Evolutionary conservation across 1,284 basidiomycete species (phyloP).

Genomic region (Cystobasidiaceae sp.): DNA sequence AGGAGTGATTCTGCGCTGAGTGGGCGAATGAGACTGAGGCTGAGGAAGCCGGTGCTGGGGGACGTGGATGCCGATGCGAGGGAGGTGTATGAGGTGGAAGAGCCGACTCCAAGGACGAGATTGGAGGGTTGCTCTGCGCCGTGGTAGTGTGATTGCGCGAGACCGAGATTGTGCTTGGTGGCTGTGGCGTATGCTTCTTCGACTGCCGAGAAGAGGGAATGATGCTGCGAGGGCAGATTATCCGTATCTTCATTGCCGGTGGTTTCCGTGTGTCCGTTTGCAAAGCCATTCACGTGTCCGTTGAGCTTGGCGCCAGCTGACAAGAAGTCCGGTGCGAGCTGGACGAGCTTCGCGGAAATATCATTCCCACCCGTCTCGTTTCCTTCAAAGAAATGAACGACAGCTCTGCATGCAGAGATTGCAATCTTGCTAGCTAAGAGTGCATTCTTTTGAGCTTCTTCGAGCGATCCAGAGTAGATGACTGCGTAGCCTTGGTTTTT

Average conservation of each 20-base stretch:
- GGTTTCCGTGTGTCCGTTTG: constrained; percentile 13
- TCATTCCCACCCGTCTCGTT: constrained; percentile 46
- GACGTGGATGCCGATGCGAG: constrained; percentile 48
- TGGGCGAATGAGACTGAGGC: constrained; percentile 69
- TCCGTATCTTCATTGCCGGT: constrained; percentile 5
- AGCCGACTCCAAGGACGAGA: constrained; percentile 67
- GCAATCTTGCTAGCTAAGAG: constrained; percentile 66
- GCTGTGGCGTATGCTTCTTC: constrained; percentile 19
- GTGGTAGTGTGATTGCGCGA: constrained; percentile 4
- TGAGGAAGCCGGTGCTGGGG: constrained; percentile 62
- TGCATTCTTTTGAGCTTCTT: constrained; percentile 67
- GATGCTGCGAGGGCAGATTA: constrained; percentile 11
- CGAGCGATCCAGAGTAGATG: constrained; percentile 59
- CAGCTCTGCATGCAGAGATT: constrained; percentile 56
- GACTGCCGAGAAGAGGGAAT: constrained; percentile 19
- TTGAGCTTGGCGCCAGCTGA: constrained; percentile 36
- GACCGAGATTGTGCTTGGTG: constrained; percentile 3
- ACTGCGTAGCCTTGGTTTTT: constrained; percentile 58
- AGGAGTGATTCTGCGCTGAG: constrained; percentile 63
- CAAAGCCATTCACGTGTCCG: constrained; percentile 24
- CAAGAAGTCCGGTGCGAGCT: constrained; percentile 39
- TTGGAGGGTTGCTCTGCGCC: constrained; percentile 51
- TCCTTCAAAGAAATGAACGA: constrained; percentile 68
- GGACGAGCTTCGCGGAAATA: constrained; percentile 45
- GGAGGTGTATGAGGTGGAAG: constrained; percentile 46